Base-by-base conservation (phyloP, 352 stramenopile genomes). In the Sclerospora graminicola region DNA sequence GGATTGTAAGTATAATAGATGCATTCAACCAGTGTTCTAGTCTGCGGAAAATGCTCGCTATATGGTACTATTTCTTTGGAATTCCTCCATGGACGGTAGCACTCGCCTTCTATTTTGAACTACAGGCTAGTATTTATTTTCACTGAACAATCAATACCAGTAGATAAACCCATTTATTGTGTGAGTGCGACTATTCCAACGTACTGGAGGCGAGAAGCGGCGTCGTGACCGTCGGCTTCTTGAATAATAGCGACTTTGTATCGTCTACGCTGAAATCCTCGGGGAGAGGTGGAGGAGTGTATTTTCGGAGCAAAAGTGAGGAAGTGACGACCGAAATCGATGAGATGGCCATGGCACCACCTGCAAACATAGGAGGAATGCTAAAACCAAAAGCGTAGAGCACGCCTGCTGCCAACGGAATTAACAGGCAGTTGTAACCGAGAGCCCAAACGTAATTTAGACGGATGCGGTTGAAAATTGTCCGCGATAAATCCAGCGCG, bases 391-490 rank as follows among this genome's bases (percentile, higher is more conserved):
- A 89, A 8, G 95, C 95, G 63, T 97, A 99, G 10, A 99, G 77
- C 34, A 98, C 75, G 40, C 97, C 97, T 1, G 95, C 96, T 10
- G 97, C 94, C 8, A 99, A 45, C 2, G 97, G 97, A 20, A 99
- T 97, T 26, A 95, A 73, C 45, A 99, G 60, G 13, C 85, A 79
- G 65, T 99, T 99, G 83, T 99, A 99, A 16, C 92, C 79, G 11
- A 99, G 69, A 0, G 96, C 95, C 94, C 93, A 99, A 20, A 97
- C 64, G 59, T 98, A 98, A 68, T 99, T 99, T 24, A 97, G 62
- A 7, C 84, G 66, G 50, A 99, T 99, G 45, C 96, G 80, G 49
- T 89, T 80, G 66, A 98, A 99, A 35, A 99, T 97, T 2, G 77
- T 90, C 24, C 85, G 80, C 21, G 91, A 94, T 33, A 99, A 79